Base-by-base conservation (phyloP, 371 early-diverging fungal species). In the Syncephalastrum racemosum region DNA sequence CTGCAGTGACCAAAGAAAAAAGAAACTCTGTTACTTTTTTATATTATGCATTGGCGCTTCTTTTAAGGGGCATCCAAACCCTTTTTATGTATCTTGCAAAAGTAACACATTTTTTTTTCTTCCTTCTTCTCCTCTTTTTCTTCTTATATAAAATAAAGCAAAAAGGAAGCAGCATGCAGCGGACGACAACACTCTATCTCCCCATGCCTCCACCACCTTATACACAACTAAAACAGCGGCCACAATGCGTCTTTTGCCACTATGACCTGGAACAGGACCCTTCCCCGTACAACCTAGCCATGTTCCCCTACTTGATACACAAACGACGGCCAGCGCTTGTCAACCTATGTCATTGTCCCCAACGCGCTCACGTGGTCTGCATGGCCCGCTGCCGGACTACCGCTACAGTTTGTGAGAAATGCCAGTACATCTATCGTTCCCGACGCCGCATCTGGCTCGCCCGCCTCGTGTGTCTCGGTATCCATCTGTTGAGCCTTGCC, bases 331-430 rank as follows among this genome's bases (percentile, higher is more conserved):
- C 56, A 4, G 48, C 56, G 1, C 24, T 36, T 42, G 48, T 62
- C 22, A 47, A 43, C 16, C 46, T 56, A n/a, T 62, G 62, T 12
- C 51, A 18, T 12, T 62, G 62, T 39, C 57, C 62, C 31, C 62
- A 56, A 46, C 44, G 45, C 48, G 71, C 64, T 10, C 75, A 75
- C 45, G 54, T 61, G 10, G 45, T 46, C 14, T 75, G 75, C 41
- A 25, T 71, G 15, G 54, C 50, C 12, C 24, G 49, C 13, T 48
- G 50, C 12, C 51, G 40, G n/a, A 46, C 20, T 13, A 19, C 40
- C 14, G 54, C 58, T 7, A 46, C 48, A 12, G 40, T 18, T 10
- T 71, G 75, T 44, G 45, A 54, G 3, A 20, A 43, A 4, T 71
- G 75, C 41, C 64, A 69, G 3, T 59, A 62, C 36, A 55, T 55